Evolutionary conservation across 768 basidiomycete genomes (phyloP).

Genomic region (Mycena belliarum): DNA sequence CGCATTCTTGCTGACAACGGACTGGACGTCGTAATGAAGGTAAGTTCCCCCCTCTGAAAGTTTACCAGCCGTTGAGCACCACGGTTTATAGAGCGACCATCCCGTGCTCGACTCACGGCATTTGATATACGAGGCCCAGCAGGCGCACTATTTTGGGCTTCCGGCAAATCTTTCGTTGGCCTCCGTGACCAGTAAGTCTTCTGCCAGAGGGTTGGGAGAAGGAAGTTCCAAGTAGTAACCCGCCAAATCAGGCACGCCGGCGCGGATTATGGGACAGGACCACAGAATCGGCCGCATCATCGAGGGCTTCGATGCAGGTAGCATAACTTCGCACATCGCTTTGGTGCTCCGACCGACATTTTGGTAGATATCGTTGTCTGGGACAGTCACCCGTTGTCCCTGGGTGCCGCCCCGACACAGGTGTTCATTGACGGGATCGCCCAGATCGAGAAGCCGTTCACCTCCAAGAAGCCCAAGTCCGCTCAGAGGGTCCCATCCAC

Average conservation of each 20-base stretch:
- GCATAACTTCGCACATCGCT: not conserved
- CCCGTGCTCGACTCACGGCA: slow-evolving; percentile 62
- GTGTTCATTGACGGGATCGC: slow-evolving; percentile 84
- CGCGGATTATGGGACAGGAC: not conserved
- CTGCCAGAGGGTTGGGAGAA: too few species aligned
- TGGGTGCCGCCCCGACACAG: slow-evolving; percentile 80
- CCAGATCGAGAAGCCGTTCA: slow-evolving; percentile 47
- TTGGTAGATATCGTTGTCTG: slow-evolving; percentile 52
- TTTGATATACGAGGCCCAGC: slow-evolving; percentile 70
- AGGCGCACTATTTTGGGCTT: slow-evolving; percentile 68
- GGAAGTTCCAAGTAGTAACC: slow-evolving; percentile 61
- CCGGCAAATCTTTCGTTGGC: slow-evolving; percentile 56
- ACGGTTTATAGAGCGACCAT: slow-evolving; percentile 49
- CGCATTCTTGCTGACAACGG: slow-evolving; percentile 73
- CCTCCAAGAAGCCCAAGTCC: slow-evolving; percentile 42
- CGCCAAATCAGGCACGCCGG: slow-evolving; percentile 35
- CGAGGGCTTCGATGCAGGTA: slow-evolving; percentile 69
- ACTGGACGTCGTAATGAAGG: slow-evolving; percentile 79
- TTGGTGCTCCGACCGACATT: not conserved
- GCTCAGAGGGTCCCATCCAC: slow-evolving; percentile 53
- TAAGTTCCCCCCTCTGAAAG: too few species aligned
- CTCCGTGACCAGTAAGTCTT: slow-evolving; percentile 64
- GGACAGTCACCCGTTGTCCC: slow-evolving; percentile 74
- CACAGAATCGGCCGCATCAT: slow-evolving; percentile 11
- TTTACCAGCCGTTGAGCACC: too few species aligned